Evolutionary conservation across 2,329 filamentous ascomycete genomes (phyloP).

Genomic region (Samsoniella hepiali): DNA sequence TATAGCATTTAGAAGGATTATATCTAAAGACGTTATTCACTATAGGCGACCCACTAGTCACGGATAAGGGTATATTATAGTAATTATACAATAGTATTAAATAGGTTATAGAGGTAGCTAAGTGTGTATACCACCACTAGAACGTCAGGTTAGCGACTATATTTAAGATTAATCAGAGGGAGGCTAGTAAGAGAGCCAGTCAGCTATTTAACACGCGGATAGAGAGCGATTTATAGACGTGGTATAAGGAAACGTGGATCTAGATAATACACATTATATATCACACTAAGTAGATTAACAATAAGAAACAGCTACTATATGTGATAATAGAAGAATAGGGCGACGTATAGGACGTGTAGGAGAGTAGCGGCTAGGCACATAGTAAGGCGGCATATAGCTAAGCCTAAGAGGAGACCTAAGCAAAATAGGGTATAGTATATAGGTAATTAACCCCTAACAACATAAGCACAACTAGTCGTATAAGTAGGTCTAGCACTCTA

Average conservation of each 20-base stretch:
- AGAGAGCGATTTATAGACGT: not conserved
- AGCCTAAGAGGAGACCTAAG: not conserved
- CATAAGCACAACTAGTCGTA: not conserved
- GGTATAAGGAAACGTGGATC: not conserved
- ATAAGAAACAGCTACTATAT: not conserved
- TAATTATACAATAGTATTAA: conserved; percentile 1
- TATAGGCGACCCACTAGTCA: too few relatives aligned
- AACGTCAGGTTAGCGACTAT: not conserved
- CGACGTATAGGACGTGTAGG: not conserved
- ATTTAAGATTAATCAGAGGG: not conserved
- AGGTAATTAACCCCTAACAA: not conserved
- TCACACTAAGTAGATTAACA: not conserved
- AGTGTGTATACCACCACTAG: not conserved
- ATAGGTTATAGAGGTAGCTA: not conserved
- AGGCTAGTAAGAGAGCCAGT: not conserved
- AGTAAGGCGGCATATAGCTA: not conserved
- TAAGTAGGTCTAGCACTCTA: not conserved
- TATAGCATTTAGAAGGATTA: not conserved
- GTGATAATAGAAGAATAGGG: not conserved
- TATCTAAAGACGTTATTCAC: too few relatives aligned
- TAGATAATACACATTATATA: not conserved
- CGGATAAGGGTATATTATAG: not conserved
- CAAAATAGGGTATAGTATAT: not conserved
- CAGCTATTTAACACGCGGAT: not conserved
- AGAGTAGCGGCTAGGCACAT: not conserved